Percentiles rank a stretch among this genome's conserved stretches.
Evolutionary conservation across 768 basidiomycete species (phyloP).

Genomic region (Naganishia onofrii): DNA sequence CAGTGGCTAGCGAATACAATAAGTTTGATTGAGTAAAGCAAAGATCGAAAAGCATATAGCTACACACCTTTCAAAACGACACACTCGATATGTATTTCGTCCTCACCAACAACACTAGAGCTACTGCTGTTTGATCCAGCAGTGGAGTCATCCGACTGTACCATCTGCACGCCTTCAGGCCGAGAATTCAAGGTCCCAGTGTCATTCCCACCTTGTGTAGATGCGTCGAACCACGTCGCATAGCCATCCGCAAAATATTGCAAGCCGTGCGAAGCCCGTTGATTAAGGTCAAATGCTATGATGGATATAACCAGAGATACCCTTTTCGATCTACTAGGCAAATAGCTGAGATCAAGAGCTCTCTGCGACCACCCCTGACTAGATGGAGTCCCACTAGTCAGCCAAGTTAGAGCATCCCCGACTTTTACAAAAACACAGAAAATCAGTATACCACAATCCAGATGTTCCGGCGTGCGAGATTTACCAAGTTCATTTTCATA

Average conservation of each 20-base stretch:
- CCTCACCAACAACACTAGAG: neutral
- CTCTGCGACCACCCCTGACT: neutral
- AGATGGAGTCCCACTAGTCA: neutral
- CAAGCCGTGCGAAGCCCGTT: conserved; percentile 67
- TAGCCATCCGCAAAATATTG: conserved; percentile 87
- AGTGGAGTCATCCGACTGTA: conserved; percentile 30
- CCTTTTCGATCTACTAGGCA: conserved; percentile 15
- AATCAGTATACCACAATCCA: neutral
- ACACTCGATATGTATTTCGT: conserved; percentile 5
- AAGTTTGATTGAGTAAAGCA: too few species aligned
- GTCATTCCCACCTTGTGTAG: conserved; percentile 43
- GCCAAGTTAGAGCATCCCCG: neutral
- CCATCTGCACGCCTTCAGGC: conserved; percentile 76
- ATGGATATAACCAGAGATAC: conserved; percentile 8
- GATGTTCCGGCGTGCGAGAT: neutral
- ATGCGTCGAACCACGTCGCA: conserved; percentile 65
- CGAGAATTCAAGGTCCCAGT: conserved; percentile 57
- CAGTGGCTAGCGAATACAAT: neutral
- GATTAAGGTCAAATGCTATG: conserved; percentile 52
- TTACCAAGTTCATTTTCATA: neutral
- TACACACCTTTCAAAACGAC: conserved; percentile 6
- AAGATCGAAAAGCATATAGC: too few species aligned
- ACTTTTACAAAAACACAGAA: neutral
- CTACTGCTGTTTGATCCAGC: conserved; percentile 25
- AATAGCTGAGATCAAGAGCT: conserved; percentile 8